Base-by-base conservation (phyloP, 1,284 basidiomycete genomes). In the Trametes sp. region DNA sequence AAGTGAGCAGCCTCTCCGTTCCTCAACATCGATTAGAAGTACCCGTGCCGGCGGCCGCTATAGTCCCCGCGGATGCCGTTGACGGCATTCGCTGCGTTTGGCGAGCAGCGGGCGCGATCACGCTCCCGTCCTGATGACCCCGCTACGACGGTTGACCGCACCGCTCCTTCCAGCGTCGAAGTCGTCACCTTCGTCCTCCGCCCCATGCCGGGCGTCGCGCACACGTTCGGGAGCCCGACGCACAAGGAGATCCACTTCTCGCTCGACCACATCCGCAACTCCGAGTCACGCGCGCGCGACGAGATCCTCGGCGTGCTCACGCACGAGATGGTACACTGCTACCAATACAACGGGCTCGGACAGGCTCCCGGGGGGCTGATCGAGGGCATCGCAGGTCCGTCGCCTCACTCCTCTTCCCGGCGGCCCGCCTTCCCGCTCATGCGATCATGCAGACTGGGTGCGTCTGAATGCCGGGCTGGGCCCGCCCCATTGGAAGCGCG, bases 271-370 rank as follows among this genome's bases (percentile, higher is more conserved):
- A 81, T 91, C 72, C 73, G 75, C 58, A 77, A 79, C 57, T 77
- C 73, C 48, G 73, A 75, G 36, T 62, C 76, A 23, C 82, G 86
- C 42, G 86, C 84, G 9, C 72, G 71, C 28, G 80, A 87, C 50
- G 90, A 92, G 75, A 87, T 90, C 51, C 61, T 77, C 46, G 90
- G 90, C 14, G 88, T 92, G 2, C 78, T 92, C 5, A 73, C 80
- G 50, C 87, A 88, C 71, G 87, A 92, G 74, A 82, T 88, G 71
- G 89, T 89, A 4, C 90, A 92, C 69, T 92, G 90, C 72, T 92
- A 81, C 73, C 90, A 92, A 70, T 83, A 87, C 75, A 82, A 90
- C 69, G 88, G 81, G 2, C 73, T 77, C 50, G 84, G 79, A 26
- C 83, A 82, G 35, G 87, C 84, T 66, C 89, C 89, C 0, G 82